A percentile compares a stretch with the other conserved stretches of the same genome.
phyloP scores from a whole-genome alignment of 305 asterid genomes.

The Vinca major region DNA sequence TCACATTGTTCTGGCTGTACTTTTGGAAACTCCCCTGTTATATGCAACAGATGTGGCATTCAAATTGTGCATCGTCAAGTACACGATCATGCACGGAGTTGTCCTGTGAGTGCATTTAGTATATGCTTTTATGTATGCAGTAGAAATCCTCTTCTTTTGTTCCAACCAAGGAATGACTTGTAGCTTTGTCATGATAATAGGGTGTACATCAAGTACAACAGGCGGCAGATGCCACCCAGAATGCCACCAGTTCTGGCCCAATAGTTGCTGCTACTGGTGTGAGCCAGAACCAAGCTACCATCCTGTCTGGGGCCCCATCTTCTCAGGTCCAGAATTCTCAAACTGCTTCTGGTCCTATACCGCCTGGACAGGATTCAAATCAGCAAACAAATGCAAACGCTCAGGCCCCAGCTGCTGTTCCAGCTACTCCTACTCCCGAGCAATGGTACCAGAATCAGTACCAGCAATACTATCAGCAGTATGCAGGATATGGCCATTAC shows the following conservation, averaged over 20 bases:
- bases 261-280: conserved; percentile 30
- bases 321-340: conserved; percentile 49
- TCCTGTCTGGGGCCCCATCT: conserved; percentile 38
- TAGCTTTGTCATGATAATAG: conserved; percentile 24
- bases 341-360: conserved; percentile 30
- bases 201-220: conserved; percentile 61
- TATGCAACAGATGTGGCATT: conserved; percentile 82
- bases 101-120: conserved; percentile 54
- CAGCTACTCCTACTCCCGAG: conserved; percentile 47
- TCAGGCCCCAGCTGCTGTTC: conserved; percentile 38
- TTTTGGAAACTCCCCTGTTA: conserved; percentile 76
- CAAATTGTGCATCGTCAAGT: conserved; percentile 92
- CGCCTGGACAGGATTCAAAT: conserved; percentile 47
- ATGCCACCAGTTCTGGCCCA: conserved; percentile 33
- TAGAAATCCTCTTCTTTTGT: neutral
- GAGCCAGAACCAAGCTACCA: conserved; percentile 33
- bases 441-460: conserved; percentile 87
- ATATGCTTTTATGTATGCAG: neutral
- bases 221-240: conserved; percentile 31
- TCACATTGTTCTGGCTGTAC: conserved; percentile 68
- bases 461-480: conserved; percentile 85
- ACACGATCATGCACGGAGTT: conserved; percentile 78
- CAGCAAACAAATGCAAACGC: conserved; percentile 35
- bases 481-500: conserved; percentile 61
- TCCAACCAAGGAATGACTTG: conserved; percentile 2